Conservation (phyloP, 2,329 filamentous ascomycete species). For the Aspergillus awamori region DNA sequence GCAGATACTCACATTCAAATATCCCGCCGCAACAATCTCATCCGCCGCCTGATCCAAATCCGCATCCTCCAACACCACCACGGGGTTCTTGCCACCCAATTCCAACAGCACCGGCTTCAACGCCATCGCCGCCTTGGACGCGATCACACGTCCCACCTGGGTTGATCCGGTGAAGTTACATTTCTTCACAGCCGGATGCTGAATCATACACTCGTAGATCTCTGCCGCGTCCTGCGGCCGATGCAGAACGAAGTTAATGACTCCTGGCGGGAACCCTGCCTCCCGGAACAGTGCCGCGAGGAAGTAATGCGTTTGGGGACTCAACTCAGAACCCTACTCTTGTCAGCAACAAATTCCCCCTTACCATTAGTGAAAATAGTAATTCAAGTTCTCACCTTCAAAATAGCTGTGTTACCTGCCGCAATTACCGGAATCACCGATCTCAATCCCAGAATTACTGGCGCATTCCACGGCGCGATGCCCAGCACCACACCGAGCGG, state of each 20-base stretch:
- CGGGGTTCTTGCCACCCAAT: constrained; percentile 51
- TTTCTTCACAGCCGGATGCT: constrained; percentile 42
- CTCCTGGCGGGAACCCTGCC: constrained; percentile 48
- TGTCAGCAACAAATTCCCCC: background rate
- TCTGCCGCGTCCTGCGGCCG: constrained; percentile 36
- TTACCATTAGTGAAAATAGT: background rate
- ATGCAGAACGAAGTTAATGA: constrained; percentile 44
- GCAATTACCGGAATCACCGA: constrained; percentile 61
- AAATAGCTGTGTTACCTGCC: constrained; percentile 68
- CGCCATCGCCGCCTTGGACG: constrained; percentile 38
- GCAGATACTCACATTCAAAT: constrained; percentile 28
- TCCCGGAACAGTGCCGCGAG: constrained; percentile 43
- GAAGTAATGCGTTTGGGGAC: constrained; percentile 34
- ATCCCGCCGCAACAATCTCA: constrained; percentile 32
- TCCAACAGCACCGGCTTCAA: constrained; percentile 54
- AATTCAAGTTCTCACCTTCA: constrained; percentile 51
- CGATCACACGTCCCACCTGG: constrained; percentile 47
- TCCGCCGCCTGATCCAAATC: constrained; percentile 45
- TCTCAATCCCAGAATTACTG: constrained; percentile 45
- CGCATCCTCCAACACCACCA: constrained; percentile 49
- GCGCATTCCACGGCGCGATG: constrained; percentile 72
- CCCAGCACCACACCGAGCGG: constrained; percentile 73
- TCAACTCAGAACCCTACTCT: constrained; percentile 34
- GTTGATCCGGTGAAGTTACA: constrained; percentile 52
- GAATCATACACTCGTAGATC: constrained; percentile 43